Evolutionary conservation across 2,329 filamentous ascomycete species (phyloP).

Genomic region (Fusarium guadeloupense): DNA sequence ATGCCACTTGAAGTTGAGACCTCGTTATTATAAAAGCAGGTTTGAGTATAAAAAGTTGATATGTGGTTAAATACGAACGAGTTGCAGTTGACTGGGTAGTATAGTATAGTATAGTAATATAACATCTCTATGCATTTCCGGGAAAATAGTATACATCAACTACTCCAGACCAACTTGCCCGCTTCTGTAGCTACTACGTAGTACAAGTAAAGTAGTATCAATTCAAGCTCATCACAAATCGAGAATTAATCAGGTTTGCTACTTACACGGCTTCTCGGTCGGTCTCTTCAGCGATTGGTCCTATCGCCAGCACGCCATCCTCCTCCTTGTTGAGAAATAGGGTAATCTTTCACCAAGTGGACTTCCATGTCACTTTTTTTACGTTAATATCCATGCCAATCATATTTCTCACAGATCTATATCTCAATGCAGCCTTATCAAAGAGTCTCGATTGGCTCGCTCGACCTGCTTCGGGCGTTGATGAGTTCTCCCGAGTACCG

Average conservation of each 20-base stretch:
- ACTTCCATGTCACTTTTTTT: constrained; percentile 10
- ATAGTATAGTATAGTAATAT: rapidly evolving
- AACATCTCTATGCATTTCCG: not conserved
- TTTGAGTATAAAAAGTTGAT: rapidly evolving
- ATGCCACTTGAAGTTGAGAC: not conserved
- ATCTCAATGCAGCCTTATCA: constrained; percentile 29
- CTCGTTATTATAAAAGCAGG: rapidly evolving
- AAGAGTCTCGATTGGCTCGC: constrained; percentile 16
- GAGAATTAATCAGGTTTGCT: not conserved
- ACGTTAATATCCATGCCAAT: not conserved
- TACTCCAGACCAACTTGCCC: not conserved
- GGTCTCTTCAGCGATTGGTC: constrained; percentile 35
- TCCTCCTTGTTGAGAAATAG: constrained; percentile 15
- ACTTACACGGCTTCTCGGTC: constrained; percentile 33
- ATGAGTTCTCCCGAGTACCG: no score
- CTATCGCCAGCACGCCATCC: constrained; percentile 35
- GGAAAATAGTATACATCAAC: not conserved
- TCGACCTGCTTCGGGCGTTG: not conserved
- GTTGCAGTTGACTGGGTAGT: not conserved
- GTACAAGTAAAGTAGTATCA: rapidly evolving
- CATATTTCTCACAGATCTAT: not conserved
- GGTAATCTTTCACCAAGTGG: constrained; percentile 17
- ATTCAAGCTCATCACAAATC: constrained; percentile 2
- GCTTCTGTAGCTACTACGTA: not conserved
- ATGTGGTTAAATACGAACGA: not conserved